Base-by-base conservation (phyloP, 805 yeast species). In the Kodamaea lidongshanica region DNA sequence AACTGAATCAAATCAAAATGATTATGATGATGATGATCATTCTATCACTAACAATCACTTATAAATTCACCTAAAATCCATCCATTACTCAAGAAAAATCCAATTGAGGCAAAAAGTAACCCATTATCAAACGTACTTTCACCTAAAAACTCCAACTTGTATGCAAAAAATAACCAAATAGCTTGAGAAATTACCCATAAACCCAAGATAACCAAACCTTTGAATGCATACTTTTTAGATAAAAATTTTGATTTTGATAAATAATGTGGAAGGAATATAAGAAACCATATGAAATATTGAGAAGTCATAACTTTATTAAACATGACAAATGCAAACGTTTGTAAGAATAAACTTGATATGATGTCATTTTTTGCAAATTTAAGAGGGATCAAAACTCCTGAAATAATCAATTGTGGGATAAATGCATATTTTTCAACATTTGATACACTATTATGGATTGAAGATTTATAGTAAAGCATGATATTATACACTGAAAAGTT, bases 261-360 rank as follows among this genome's bases (percentile, higher is more conserved):
- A 45, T 63, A 79, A 32, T 83, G 73, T 2, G 98, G 97, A 24
- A 89, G 54, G 41, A 88, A 74, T 9, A 87, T 82, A 44, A 92
- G 58, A 48, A 81, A 92, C 98, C 98, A 92, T 39, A 89, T 74
- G 56, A 92, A 92, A 56, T 92, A 92, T 59, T 92, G 98, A 1
- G 96, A 85, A 0, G 98, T 92, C 46, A 87, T 60, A 38, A 89
- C 88, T 38, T 65, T 65, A 43, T 65, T 65, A 41, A 63, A 61
- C 12, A 61, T 47, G 12, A 65, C 70, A 45, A 65, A 65, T 22
- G 66, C 54, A 46, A 61, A 61, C 6, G 70, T 65, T 38, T 64
- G 70, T 14, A 65, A 32, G 36, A 65, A 63, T 8, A 63, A 38
- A 26, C 60, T 49, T 4, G 65, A 46, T 1, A 57, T 35, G 12